These are phyloP conservation scores for Strobilomyces confusus DNA, from an alignment of 768 basidiomycete species.

Conservation along the genomic window DNA sequence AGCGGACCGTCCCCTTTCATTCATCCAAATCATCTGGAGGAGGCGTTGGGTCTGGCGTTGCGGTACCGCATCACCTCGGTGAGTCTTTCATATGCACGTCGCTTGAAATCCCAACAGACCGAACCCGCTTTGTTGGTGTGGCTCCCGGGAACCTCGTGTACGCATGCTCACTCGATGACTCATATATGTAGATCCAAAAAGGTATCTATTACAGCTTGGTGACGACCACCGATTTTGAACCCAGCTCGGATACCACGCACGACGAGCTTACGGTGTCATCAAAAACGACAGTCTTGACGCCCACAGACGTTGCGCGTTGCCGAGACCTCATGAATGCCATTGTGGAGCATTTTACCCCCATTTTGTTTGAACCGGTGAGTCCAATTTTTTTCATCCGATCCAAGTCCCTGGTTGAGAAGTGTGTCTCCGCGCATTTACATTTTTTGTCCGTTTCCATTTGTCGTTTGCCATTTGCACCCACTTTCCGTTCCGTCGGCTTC, in stretches of 20 bases:
- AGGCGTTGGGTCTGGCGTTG: slow-evolving; percentile 51
- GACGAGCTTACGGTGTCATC: not conserved
- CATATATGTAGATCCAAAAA: slow-evolving; percentile 54
- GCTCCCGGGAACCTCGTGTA: not conserved
- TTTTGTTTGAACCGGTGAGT: slow-evolving; percentile 60
- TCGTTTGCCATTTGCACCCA: not conserved
- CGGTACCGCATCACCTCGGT: slow-evolving; percentile 48
- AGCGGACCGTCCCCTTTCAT: slow-evolving; percentile 41
- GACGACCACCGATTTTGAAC: slow-evolving; percentile 54
- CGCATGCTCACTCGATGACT: not conserved
- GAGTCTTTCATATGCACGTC: slow-evolving; percentile 22
- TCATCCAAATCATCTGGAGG: slow-evolving; percentile 43
- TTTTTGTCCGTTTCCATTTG: too few species aligned
- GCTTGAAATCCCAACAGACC: not conserved
- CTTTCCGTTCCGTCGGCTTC: not conserved
- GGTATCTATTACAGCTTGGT: slow-evolving; percentile 62
- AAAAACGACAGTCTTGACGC: slow-evolving; percentile 21
- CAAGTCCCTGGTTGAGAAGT: not conserved
- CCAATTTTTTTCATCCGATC: not conserved
- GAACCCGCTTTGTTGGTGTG: not conserved
- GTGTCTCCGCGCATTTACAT: not conserved
- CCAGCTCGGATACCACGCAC: slow-evolving; percentile 25
- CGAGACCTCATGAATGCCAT: slow-evolving; percentile 48
- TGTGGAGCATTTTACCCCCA: slow-evolving; percentile 66
- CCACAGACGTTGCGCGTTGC: slow-evolving; percentile 39